Conservation (phyloP, 495 filamentous ascomycete genomes). For the Cercophora sp. region DNA sequence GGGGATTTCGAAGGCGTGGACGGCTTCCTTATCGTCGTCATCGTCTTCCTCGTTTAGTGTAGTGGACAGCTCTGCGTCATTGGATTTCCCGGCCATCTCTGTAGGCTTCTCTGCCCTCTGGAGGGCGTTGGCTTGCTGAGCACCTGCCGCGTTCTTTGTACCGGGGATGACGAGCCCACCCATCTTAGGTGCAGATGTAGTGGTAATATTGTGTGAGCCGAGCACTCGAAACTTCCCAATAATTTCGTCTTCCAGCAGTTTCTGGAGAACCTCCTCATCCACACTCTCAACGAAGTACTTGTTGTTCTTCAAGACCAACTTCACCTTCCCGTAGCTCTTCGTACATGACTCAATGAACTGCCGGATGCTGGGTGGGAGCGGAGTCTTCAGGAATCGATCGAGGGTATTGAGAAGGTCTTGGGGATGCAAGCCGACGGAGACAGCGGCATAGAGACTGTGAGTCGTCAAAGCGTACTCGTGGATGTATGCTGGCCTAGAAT, state of each 20-base stretch:
- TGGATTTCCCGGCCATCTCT: constrained; percentile 19
- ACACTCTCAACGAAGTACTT: constrained; percentile 90
- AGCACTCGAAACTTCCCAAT: constrained; percentile 45
- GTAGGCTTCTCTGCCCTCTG: constrained; percentile 30
- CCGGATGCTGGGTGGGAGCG: constrained; percentile 72
- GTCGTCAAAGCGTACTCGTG: constrained; percentile 92
- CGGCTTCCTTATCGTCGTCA: constrained; percentile 81
- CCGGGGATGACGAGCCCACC: constrained; percentile 88
- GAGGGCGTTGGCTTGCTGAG: constrained; percentile 59
- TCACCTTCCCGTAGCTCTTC: constrained; percentile 89
- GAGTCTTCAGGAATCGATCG: constrained; percentile 81
- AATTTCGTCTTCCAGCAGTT: constrained; percentile 58
- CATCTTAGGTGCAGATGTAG: constrained; percentile 78
- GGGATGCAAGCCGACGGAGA: constrained; percentile 82
- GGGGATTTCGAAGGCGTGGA: constrained; percentile 92
- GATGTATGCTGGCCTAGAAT: constrained; percentile 78
- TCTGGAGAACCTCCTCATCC: constrained; percentile 80
- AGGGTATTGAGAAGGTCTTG: constrained; percentile 86
- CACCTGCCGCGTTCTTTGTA: constrained; percentile 86
- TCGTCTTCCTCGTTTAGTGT: constrained; percentile 79
- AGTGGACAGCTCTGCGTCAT: constrained; percentile 43
- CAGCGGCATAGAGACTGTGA: constrained; percentile 91
- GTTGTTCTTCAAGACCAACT: constrained; percentile 90
- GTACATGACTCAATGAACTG: constrained; percentile 80
- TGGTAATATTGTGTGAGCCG: constrained; percentile 64